A percentile compares a stretch with the other conserved stretches of the same genome.
phyloP scores from a whole-genome alignment of 2,329 filamentous ascomycete species.

The Colletotrichum australisinense region DNA sequence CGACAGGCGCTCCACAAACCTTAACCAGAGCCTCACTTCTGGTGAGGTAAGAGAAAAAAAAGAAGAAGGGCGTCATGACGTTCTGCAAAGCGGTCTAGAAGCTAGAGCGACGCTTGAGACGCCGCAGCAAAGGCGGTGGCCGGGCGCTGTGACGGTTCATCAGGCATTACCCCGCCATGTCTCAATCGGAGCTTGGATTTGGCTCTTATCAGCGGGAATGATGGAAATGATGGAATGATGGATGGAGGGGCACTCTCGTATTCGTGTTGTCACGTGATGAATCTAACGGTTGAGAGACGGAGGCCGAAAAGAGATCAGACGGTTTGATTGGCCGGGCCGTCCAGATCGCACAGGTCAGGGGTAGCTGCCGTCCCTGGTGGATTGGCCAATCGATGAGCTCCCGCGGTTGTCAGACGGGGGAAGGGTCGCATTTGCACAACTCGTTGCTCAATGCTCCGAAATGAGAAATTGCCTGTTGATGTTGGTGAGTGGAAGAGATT shows the following conservation, averaged over 20 bases:
- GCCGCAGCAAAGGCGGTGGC: background rate
- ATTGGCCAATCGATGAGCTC: conserved; percentile 27
- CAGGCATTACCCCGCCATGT: conserved; percentile 18
- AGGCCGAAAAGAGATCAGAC: background rate
- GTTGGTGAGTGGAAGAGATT: background rate
- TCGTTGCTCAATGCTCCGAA: conserved; percentile 2
- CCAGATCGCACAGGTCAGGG: background rate
- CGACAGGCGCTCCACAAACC: conserved; percentile 28
- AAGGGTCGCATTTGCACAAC: conserved; percentile 11
- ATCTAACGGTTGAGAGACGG: background rate
- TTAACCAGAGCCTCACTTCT: conserved; percentile 29
- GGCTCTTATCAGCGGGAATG: background rate
- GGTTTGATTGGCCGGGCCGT: conserved; percentile 4
- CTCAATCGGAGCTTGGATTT: background rate
- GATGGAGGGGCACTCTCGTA: conserved; percentile 16
- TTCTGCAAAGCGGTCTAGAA: conserved; percentile 4
- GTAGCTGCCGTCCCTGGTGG: background rate
- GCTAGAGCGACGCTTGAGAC: background rate
- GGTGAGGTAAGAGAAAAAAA: background rate
- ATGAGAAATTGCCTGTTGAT: background rate
- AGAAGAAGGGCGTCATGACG: background rate
- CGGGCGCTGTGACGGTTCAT: background rate
- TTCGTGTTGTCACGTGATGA: conserved; percentile 6
- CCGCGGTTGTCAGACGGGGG: background rate
- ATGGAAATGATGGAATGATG: background rate